A percentile compares a stretch with the other conserved stretches of the same genome.
Conservation (phyloP, 495 filamentous ascomycete genomes). For the Aspergillus affinis region DNA sequence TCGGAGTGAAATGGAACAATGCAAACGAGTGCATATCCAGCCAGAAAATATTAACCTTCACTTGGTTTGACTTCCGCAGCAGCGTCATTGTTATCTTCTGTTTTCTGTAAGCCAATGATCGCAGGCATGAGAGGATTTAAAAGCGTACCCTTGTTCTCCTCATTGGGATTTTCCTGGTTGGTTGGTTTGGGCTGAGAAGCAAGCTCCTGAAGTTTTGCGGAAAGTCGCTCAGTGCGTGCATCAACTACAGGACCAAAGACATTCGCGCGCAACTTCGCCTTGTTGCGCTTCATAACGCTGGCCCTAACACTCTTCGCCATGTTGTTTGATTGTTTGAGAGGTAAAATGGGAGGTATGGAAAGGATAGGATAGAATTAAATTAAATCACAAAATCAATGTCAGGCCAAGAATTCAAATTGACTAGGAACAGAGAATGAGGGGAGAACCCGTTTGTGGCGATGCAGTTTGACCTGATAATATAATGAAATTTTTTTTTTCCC, state of each 20-base stretch:
- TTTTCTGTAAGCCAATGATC: not conserved
- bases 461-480: conserved; percentile 3
- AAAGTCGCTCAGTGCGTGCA: conserved; percentile 74
- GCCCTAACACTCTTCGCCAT: conserved; percentile 86
- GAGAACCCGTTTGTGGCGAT: not conserved
- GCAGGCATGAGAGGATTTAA: not conserved
- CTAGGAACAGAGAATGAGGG: conserved; percentile 4
- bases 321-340: not conserved
- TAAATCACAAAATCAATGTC: too few relatives aligned
- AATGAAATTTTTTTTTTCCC: conserved; percentile 25
- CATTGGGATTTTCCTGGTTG: conserved; percentile 24
- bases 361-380: too few relatives aligned
- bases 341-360: not conserved
- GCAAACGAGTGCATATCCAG: not conserved
- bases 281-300: conserved; percentile 74
- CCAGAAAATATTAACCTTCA: conserved; percentile 25
- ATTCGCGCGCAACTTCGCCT: conserved; percentile 66
- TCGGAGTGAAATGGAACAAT: not conserved
- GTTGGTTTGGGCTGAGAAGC: conserved; percentile 59
- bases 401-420: not conserved
- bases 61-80: conserved; percentile 14
- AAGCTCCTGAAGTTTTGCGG: conserved; percentile 75
- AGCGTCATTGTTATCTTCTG: not conserved
- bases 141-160: conserved; percentile 31
- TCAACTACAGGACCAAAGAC: conserved; percentile 78